Conservation (phyloP, 2,329 filamentous ascomycete species). For the Hypoxylon sp. region DNA sequence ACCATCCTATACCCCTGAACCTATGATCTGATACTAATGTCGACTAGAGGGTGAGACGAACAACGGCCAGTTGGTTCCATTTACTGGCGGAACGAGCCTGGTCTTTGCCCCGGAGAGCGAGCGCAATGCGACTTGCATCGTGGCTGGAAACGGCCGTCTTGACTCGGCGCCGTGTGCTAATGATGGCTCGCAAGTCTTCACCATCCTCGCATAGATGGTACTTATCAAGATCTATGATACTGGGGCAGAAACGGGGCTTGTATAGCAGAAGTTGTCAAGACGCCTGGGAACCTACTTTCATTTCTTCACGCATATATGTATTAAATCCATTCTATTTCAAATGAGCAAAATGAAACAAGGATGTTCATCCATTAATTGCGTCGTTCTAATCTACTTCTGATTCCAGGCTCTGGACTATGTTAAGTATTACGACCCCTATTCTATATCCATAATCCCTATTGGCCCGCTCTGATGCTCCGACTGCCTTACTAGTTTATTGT, state of each 20-base stretch:
- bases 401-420: background rate
- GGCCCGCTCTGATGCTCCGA: no score
- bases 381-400: background rate
- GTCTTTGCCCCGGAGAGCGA: slow-evolving; percentile 63
- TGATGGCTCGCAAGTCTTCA: slow-evolving; percentile 51
- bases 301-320: slow-evolving; percentile 1
- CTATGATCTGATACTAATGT: slow-evolving; percentile 34
- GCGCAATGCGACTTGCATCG: slow-evolving; percentile 61
- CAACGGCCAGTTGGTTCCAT: slow-evolving; percentile 65
- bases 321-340: slow-evolving; percentile 1
- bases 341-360: background rate
- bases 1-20: background rate
- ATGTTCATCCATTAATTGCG: background rate
- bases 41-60: slow-evolving; percentile 61
- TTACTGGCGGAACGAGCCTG: slow-evolving; percentile 60
- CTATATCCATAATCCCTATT: background rate
- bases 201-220: slow-evolving; percentile 44
- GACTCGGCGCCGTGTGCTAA: slow-evolving; percentile 53
- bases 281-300: background rate
- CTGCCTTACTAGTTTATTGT: background rate
- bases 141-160: slow-evolving; percentile 56
- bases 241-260: background rate
- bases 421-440: background rate
- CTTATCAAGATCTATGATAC: background rate
- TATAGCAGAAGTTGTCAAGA: background rate